Evolutionary conservation across 768 basidiomycete species (phyloP).

Genomic region (Tulasnella sp.): DNA sequence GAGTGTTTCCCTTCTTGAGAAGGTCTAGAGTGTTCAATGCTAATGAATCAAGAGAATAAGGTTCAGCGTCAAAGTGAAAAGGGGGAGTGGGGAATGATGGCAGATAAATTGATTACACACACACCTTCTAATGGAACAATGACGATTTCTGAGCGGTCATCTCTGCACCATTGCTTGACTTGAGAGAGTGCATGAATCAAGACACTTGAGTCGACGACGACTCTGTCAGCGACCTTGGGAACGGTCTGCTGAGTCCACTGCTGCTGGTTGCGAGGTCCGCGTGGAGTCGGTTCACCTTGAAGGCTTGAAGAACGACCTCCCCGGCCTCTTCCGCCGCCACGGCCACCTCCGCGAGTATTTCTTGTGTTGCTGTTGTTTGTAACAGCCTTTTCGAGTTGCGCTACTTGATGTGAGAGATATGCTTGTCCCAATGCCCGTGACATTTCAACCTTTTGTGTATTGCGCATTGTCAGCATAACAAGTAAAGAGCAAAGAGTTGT

Average conservation of each 20-base stretch:
- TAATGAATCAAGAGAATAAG: slow-evolving; percentile 24
- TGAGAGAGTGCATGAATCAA: slow-evolving; percentile 64
- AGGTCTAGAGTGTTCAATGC: slow-evolving; percentile 84
- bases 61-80: neutral
- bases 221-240: slow-evolving; percentile 15
- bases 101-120: slow-evolving; percentile 19
- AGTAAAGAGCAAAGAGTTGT: no score
- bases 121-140: slow-evolving; percentile 82
- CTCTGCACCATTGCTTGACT: slow-evolving; percentile 70
- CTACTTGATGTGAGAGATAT: slow-evolving; percentile 76
- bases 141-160: slow-evolving; percentile 62
- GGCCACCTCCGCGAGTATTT: slow-evolving; percentile 37
- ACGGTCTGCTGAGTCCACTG: neutral
- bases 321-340: slow-evolving; percentile 11
- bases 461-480: no score
- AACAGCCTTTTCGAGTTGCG: slow-evolving; percentile 72
- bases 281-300: slow-evolving; percentile 1
- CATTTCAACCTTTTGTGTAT: slow-evolving; percentile 35
- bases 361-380: slow-evolving; percentile 21
- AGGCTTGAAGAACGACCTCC: slow-evolving; percentile 7
- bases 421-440: slow-evolving; percentile 78
- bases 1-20: slow-evolving; percentile 77
- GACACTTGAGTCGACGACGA: slow-evolving; percentile 72
- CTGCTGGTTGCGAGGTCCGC: neutral
- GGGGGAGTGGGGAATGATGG: neutral